These are phyloP conservation scores for Aspergillus costaricaensis DNA, from an alignment of 2,329 filamentous ascomycete species.

Conservation along the genomic window DNA sequence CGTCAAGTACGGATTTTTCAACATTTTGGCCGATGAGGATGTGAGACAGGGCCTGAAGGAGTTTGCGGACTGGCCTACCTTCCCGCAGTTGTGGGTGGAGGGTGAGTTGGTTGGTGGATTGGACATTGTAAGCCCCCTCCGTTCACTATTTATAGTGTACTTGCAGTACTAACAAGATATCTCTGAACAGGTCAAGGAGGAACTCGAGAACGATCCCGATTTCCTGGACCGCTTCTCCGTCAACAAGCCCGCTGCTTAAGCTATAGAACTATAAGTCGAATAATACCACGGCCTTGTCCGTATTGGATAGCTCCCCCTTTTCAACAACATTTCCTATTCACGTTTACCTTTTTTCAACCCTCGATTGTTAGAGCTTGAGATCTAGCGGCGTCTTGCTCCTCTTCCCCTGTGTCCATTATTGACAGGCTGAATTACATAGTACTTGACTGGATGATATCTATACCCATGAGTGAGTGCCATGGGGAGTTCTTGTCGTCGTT, in stretches of 20 bases:
- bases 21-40: constrained; percentile 96
- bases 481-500: too few species aligned
- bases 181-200: constrained; percentile 77
- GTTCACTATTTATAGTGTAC: neutral
- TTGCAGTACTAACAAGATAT: constrained; percentile 15
- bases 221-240: constrained; percentile 76
- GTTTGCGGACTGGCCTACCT: constrained; percentile 98
- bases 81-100: constrained; percentile 88
- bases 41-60: constrained; percentile 95
- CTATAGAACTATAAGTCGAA: constrained; percentile 14
- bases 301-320: neutral
- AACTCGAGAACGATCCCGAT: constrained; percentile 77
- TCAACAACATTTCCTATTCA: neutral
- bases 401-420: neutral
- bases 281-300: neutral
- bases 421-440: neutral
- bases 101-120: constrained; percentile 90
- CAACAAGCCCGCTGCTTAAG: constrained; percentile 32
- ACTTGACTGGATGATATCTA: neutral
- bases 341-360: neutral
- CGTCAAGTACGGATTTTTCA: constrained; percentile 98
- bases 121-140: constrained; percentile 75
- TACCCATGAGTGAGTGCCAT: neutral
- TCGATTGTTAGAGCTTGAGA: neutral
- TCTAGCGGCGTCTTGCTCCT: neutral